These are phyloP conservation scores for Cutaneotrichosporon daszewskae DNA, from an alignment of 1,284 basidiomycete genomes.

Conservation along the genomic window DNA sequence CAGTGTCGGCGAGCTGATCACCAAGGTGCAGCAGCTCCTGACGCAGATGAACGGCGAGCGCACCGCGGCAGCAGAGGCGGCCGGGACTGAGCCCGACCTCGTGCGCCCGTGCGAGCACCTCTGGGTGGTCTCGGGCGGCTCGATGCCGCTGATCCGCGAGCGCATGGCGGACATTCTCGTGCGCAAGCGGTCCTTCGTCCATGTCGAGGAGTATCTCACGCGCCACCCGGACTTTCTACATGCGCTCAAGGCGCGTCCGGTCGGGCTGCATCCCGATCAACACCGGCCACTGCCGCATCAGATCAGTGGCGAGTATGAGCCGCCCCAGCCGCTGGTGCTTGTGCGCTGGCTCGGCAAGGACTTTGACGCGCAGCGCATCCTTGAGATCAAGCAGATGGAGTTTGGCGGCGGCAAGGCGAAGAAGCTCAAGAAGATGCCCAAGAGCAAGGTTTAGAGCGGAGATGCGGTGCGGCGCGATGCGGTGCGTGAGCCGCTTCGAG, in stretches of 20 bases:
- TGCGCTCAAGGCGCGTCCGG: slow-evolving; percentile 38
- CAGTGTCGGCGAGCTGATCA: slow-evolving; percentile 45
- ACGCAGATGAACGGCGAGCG: slow-evolving; percentile 33
- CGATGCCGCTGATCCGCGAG: slow-evolving; percentile 42
- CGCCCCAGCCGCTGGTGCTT: slow-evolving; percentile 36
- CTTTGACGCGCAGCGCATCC: slow-evolving; percentile 38
- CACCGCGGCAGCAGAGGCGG: slow-evolving; percentile 8
- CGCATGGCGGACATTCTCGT: slow-evolving; percentile 43
- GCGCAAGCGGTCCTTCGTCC: slow-evolving; percentile 43
- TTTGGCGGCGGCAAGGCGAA: slow-evolving; percentile 43
- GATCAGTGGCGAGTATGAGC: slow-evolving; percentile 8
- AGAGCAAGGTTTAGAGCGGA: slow-evolving; percentile 12
- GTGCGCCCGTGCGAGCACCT: slow-evolving; percentile 45
- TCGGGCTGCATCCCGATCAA: slow-evolving; percentile 42
- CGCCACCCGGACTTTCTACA: slow-evolving; percentile 42
- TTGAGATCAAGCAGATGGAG: slow-evolving; percentile 46
- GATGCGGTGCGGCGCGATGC: too few relatives aligned
- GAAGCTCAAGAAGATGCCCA: slow-evolving; percentile 30
- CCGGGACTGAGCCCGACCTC: slow-evolving; percentile 20
- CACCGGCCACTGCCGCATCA: slow-evolving; percentile 21
- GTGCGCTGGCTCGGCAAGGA: slow-evolving; percentile 45
- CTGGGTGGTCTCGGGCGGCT: slow-evolving; percentile 44
- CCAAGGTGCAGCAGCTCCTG: slow-evolving; percentile 37
- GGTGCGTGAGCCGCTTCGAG: too few relatives aligned
- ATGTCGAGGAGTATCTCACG: slow-evolving; percentile 47